Conservation (phyloP, 2,329 filamentous ascomycete genomes). For the Diplodia mutila region DNA sequence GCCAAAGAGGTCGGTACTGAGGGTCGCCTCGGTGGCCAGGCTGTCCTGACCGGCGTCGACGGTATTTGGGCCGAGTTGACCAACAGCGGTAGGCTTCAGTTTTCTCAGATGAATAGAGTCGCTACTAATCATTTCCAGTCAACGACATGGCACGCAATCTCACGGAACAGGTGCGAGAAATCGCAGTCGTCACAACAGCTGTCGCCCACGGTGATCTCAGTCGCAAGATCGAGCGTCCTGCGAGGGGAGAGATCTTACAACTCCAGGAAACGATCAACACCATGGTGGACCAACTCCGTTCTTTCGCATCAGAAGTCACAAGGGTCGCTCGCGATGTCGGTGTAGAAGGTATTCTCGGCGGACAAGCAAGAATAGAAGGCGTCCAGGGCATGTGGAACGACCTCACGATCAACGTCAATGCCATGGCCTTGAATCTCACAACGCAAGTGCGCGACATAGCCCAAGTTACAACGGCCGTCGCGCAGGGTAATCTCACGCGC, state of each 20-base stretch:
- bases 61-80: constrained; percentile 98
- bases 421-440: constrained; percentile 58
- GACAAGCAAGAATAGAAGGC: constrained; percentile 66
- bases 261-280: constrained; percentile 84
- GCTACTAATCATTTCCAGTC: constrained; percentile 56
- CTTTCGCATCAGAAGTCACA: constrained; percentile 67
- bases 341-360: constrained; percentile 65
- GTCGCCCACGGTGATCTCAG: constrained; percentile 93
- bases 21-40: constrained; percentile 90
- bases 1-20: constrained; percentile 96
- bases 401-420: constrained; percentile 60
- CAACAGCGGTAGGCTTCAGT: constrained; percentile 49
- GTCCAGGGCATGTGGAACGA: constrained; percentile 71
- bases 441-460: constrained; percentile 59
- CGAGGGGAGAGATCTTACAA: constrained; percentile 90
- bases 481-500: constrained; percentile 55
- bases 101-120: constrained; percentile 30
- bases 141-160: constrained; percentile 99
- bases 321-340: constrained; percentile 68
- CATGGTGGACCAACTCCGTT: constrained; percentile 69
- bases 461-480: constrained; percentile 57
- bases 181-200: constrained; percentile 93
- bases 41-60: constrained; percentile 89
- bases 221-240: constrained; percentile 93
- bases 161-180: constrained; percentile 96